A percentile compares a stretch with the other conserved stretches of the same genome.
Conservation (phyloP, 768 basidiomycete genomes). For the Suillus sp. region DNA sequence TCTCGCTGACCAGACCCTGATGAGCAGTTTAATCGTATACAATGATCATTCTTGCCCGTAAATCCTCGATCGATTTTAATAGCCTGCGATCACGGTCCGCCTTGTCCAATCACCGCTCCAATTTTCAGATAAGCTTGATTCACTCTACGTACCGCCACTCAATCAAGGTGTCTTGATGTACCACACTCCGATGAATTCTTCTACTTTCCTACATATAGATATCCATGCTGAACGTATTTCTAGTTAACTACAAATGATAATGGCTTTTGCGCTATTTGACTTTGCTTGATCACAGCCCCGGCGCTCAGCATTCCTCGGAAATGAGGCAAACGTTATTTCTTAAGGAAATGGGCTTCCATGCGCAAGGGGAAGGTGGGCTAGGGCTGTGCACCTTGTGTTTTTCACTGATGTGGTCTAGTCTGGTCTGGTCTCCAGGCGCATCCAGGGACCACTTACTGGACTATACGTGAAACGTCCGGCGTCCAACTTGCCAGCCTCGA, state of each 20-base stretch:
- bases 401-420: neutral
- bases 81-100: neutral
- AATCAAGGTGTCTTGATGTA: neutral
- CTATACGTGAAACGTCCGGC: slow-evolving; percentile 6
- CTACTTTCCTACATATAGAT: neutral
- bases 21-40: slow-evolving; percentile 2
- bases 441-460: slow-evolving; percentile 6
- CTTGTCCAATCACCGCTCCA: neutral
- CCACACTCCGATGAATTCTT: neutral
- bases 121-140: slow-evolving; percentile 2
- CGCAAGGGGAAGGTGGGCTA: neutral
- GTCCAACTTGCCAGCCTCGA: slow-evolving; percentile 5
- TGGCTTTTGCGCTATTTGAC: neutral
- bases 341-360: slow-evolving; percentile 6
- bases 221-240: slow-evolving; percentile 1
- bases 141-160: neutral
- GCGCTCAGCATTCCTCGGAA: slow-evolving; percentile 4
- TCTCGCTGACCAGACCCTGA: neutral
- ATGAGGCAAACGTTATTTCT: slow-evolving; percentile 6
- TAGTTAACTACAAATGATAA: neutral
- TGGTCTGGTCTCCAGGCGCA: slow-evolving; percentile 6
- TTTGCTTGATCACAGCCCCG: slow-evolving; percentile 5
- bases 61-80: slow-evolving; percentile 3
- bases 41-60: neutral
- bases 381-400: slow-evolving; percentile 9